Base-by-base conservation (phyloP, 2,329 filamentous ascomycete species). In the Diaporthe sp. region DNA sequence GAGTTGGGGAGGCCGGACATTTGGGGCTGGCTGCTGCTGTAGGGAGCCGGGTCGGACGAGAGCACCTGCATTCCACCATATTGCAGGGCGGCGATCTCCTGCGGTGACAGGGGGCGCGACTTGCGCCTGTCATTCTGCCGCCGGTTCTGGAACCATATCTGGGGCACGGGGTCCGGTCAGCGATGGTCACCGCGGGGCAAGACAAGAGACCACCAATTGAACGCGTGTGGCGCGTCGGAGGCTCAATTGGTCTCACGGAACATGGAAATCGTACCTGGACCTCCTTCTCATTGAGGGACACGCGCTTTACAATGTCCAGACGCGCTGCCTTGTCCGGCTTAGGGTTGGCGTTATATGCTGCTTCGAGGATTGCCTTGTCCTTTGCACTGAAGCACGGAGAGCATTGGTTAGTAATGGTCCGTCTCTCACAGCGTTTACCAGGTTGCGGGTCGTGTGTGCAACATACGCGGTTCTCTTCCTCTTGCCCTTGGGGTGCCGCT, bases 71-170 rank as follows among this genome's bases (percentile, higher is more conserved):
- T 86, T 79, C 86, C 87, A 62, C 90, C 87, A 81, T 89, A 88
- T 81, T 89, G 85, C 79, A 92, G 85, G 75, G 90, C 89, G 77
- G 89, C 91, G 73, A 96, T 89, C 82, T 97, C 95, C 83, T 95
- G 92, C 13, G 93, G 91, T 39, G 94, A 91, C 51, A 98, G 89
- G 62, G 96, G 95, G 79, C 94, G 93, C 73, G 95, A 95, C 86
- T 96, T 97, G 79, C 96, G 92, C 80, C 96, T 91, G 83, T 97
- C 95, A 84, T 97, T 98, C 84, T 98, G 96, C 78, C 96, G 91
- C 81, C 95, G 92, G 82, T 98, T 98, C 82, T 98, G 96, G 85
- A 98, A 98, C 96, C 96, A 98, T 80, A 98, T 98, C 96, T 98
- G 75, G 58, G 72, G 55, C 46, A 61, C 44, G 34, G 34, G 62